phyloP scores from a whole-genome alignment of 2,329 filamentous ascomycete genomes.

The Curvularia verruculosa region DNA sequence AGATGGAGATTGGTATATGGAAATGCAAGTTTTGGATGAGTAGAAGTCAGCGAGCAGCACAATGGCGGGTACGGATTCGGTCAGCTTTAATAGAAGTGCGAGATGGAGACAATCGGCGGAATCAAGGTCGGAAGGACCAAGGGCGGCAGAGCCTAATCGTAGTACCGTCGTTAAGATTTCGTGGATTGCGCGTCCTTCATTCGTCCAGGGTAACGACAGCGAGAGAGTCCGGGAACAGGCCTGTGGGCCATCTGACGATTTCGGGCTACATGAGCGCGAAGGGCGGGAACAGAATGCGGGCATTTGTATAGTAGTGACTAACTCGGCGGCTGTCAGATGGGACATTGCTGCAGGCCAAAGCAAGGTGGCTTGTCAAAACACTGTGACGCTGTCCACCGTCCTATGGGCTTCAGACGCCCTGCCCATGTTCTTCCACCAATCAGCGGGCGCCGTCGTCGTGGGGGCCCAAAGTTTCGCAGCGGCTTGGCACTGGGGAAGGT shows the following conservation, averaged over 20 bases:
- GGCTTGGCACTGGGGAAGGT: conserved; percentile 45
- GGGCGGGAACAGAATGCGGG: conserved; percentile 41
- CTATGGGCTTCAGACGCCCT: conserved; percentile 23
- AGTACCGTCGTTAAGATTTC: conserved; percentile 26
- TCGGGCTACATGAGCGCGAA: conserved; percentile 44
- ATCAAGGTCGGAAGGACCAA: conserved; percentile 38
- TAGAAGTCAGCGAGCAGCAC: conserved; percentile 25
- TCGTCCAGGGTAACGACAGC: conserved; percentile 33
- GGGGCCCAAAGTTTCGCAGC: conserved; percentile 25
- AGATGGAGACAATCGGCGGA: conserved; percentile 43
- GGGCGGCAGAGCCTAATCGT: conserved; percentile 36
- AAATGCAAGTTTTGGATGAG: conserved; percentile 18
- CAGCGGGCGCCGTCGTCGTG: conserved; percentile 23
- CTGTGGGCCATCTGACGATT: conserved; percentile 31
- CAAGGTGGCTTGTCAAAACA: conserved; percentile 34
- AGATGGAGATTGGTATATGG: conserved; percentile 1
- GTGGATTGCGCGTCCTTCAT: conserved; percentile 32
- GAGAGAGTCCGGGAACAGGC: conserved; percentile 30
- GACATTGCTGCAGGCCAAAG: conserved; percentile 23
- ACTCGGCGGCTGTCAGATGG: conserved; percentile 31
- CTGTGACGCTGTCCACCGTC: conserved; percentile 29
- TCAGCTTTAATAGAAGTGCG: conserved; percentile 49
- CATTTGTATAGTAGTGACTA: conserved; percentile 47
- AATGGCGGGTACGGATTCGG: conserved; percentile 30
- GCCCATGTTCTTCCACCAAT: conserved; percentile 42